These are phyloP conservation scores for Coemansia sp. DNA, from an alignment of 192 early-diverging fungal genomes.

Conservation along the genomic window DNA sequence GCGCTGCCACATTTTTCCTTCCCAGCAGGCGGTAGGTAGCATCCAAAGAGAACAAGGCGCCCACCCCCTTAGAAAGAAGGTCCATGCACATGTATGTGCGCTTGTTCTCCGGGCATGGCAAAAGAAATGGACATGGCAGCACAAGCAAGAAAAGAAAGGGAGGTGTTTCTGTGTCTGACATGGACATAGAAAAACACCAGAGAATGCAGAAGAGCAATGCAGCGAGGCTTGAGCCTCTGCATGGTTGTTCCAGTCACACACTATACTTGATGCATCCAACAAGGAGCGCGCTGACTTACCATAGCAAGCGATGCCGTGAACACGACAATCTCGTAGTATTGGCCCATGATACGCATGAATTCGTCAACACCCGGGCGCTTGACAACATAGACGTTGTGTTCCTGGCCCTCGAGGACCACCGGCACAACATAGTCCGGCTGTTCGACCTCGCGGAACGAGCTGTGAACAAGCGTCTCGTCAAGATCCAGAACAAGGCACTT, in stretches of 20 bases:
- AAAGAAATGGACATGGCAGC: background rate
- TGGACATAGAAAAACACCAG: background rate
- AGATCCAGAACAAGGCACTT: conserved; percentile 96
- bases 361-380: conserved; percentile 95
- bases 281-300: conserved; percentile 32
- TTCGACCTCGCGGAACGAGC: conserved; percentile 78
- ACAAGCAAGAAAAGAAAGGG: conserved; percentile 2
- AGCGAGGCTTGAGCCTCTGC: conserved; percentile 8
- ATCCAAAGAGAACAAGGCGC: background rate
- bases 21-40: background rate
- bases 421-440: conserved; percentile 91
- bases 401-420: conserved; percentile 86
- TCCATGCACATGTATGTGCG: conserved; percentile 11
- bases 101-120: background rate
- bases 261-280: conserved; percentile 3
- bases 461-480: conserved; percentile 97
- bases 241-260: conserved; percentile 8
- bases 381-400: conserved; percentile 94
- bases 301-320: conserved; percentile 93
- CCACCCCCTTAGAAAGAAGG: background rate
- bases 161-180: background rate
- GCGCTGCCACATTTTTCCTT: conserved; percentile 1
- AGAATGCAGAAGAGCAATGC: conserved; percentile 1
- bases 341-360: conserved; percentile 83
- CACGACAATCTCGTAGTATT: conserved; percentile 90